Evolutionary conservation across 1,284 basidiomycete species (phyloP).

Genomic region (Pascua sp.): DNA sequence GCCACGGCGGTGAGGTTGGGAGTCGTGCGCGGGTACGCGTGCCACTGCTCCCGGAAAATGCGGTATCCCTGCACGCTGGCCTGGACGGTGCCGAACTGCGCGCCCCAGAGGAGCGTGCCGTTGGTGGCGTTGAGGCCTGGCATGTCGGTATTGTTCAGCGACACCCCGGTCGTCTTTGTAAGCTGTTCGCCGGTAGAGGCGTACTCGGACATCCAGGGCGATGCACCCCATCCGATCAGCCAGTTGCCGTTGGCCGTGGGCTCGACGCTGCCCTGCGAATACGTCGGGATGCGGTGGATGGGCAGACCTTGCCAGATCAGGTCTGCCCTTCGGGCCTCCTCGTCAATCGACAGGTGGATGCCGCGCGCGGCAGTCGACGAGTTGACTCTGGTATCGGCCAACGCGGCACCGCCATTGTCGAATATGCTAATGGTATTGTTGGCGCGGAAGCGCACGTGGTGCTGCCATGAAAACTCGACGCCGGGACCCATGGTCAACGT

Average conservation of each 20-base stretch:
- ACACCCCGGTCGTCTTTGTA: too few relatives aligned
- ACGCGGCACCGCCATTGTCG: constrained; percentile 35
- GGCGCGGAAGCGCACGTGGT: constrained; percentile 32
- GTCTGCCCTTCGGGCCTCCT: constrained; percentile 16
- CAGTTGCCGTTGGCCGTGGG: constrained; percentile 22
- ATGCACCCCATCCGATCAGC: constrained; percentile 26
- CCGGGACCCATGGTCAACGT: constrained; percentile 27
- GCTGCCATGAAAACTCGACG: constrained; percentile 29
- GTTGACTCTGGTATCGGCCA: constrained; percentile 15
- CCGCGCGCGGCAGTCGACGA: too few relatives aligned
- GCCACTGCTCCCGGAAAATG: constrained; percentile 27
- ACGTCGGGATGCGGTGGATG: constrained; percentile 20
- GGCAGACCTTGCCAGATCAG: constrained; percentile 25
- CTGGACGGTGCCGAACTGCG: constrained; percentile 35
- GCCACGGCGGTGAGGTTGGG: constrained; percentile 19
- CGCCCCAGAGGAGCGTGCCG: constrained; percentile 30
- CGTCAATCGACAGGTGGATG: constrained; percentile 31
- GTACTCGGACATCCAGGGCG: constrained; percentile 28
- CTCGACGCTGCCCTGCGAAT: constrained; percentile 34
- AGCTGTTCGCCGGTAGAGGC: too few relatives aligned
- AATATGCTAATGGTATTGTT: constrained; percentile 28
- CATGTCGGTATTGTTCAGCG: too few relatives aligned
- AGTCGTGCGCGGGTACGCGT: constrained; percentile 24
- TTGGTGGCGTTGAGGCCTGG: too few relatives aligned
- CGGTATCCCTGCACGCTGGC: constrained; percentile 35